Percentiles rank a stretch among this genome's conserved stretches.
Conservation (phyloP, 208 protist species). For the Acanthamoeba sp. region DNA sequence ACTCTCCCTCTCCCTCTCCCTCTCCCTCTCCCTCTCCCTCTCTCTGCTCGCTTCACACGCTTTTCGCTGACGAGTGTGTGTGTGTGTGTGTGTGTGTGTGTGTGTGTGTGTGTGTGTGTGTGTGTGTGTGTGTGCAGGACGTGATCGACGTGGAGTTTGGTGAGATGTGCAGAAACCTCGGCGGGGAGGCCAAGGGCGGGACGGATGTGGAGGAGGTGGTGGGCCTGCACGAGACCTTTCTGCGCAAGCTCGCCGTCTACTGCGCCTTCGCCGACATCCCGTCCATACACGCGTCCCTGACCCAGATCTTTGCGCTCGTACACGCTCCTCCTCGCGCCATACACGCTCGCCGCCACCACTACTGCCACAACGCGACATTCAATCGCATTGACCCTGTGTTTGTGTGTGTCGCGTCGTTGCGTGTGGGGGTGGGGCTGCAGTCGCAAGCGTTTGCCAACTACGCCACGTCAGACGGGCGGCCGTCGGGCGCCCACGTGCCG, state of each 20-base stretch:
- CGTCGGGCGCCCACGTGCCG: background rate
- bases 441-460: background rate
- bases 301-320: constrained; percentile 35
- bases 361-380: background rate
- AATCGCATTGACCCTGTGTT: background rate
- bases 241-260: constrained; percentile 10
- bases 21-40: no score
- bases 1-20: no score
- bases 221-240: constrained; percentile 18
- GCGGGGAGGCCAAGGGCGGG: background rate
- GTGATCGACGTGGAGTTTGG: constrained; percentile 35
- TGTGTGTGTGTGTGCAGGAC: background rate
- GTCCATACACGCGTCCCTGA: constrained; percentile 19
- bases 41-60: no score
- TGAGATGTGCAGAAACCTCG: constrained; percentile 16
- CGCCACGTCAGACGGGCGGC: background rate
- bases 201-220: constrained; percentile 48
- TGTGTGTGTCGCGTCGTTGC: background rate
- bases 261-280: constrained; percentile 33
- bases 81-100: no score
- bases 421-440: background rate
- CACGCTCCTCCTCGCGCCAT: background rate
- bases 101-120: no score
- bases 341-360: background rate
- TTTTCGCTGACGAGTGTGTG: no score